Percentiles rank a stretch among this genome's conserved stretches.
phyloP scores from a whole-genome alignment of 805 yeast species.

The Saccharomycopsis schoenii region DNA sequence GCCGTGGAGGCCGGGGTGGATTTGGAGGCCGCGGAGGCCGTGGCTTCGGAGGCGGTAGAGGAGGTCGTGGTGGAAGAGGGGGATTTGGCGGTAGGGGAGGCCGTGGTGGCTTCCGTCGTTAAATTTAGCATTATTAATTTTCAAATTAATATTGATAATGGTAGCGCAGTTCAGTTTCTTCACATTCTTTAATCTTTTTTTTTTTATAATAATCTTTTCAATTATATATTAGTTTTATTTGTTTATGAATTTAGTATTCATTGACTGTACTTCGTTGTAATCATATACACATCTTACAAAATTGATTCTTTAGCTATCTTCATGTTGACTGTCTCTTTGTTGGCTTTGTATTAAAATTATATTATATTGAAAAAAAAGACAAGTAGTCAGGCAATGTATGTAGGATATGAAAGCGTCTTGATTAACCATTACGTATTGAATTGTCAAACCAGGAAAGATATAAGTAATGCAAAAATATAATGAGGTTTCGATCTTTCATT shows the following conservation, averaged over 20 bases:
- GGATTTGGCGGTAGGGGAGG: not conserved
- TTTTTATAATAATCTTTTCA: not conserved
- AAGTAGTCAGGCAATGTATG: not conserved
- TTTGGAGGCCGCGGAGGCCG: slow-evolving; percentile 31
- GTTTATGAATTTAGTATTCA: too few relatives aligned
- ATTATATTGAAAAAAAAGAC: too few relatives aligned
- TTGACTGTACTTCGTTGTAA: too few relatives aligned
- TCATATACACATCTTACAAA: too few relatives aligned
- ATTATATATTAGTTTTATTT: too few relatives aligned
- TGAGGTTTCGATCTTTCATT: too few relatives aligned
- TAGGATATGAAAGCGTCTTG: not conserved
- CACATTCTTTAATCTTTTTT: not conserved
- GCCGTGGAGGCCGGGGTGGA: slow-evolving; percentile 46
- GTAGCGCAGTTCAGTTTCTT: not conserved
- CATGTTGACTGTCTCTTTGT: too few relatives aligned
- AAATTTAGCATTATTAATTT: too few relatives aligned
- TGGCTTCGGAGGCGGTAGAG: slow-evolving; percentile 12
- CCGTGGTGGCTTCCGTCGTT: slow-evolving; percentile 1
- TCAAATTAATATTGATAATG: too few relatives aligned
- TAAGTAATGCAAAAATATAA: not conserved
- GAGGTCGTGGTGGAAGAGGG: slow-evolving; percentile 43
- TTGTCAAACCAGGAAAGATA: too few relatives aligned
- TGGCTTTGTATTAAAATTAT: too few relatives aligned
- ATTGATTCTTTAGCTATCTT: too few relatives aligned
- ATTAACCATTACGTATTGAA: not conserved